phyloP scores from a whole-genome alignment of 2,329 filamentous ascomycete species.

The Fusarium caatingaense region DNA sequence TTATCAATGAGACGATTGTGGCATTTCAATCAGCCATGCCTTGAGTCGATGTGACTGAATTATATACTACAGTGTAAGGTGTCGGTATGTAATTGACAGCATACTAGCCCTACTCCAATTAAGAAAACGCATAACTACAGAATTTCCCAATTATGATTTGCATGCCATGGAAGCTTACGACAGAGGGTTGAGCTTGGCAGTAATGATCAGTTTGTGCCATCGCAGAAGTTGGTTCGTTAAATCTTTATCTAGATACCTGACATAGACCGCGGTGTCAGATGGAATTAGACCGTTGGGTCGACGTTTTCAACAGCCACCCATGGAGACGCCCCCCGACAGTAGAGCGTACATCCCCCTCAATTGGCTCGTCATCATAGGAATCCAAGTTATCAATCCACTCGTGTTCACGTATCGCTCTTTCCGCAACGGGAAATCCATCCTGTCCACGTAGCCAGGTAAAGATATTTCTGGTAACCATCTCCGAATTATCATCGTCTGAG shows the following conservation, averaged over 20 bases:
- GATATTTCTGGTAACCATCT: conserved; percentile 46
- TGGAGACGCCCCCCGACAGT: background rate
- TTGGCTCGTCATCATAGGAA: conserved; percentile 36
- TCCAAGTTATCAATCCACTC: conserved; percentile 48
- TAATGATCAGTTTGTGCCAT: rapidly evolving
- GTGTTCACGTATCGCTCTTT: conserved; percentile 46
- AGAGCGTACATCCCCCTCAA: conserved; percentile 1
- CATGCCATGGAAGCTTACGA: too few relatives aligned
- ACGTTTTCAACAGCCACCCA: background rate
- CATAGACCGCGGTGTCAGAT: background rate
- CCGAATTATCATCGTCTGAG: conserved; percentile 20
- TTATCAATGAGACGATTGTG: too few relatives aligned
- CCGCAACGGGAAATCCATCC: conserved; percentile 46
- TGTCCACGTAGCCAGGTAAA: conserved; percentile 47
- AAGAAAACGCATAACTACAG: too few relatives aligned
- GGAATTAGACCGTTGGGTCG: background rate
- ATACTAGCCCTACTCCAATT: too few relatives aligned
- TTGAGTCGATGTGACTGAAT: too few relatives aligned
- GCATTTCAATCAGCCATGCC: too few relatives aligned
- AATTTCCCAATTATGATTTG: rapidly evolving
- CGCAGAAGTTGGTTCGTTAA: background rate
- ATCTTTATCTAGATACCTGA: background rate
- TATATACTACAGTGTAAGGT: too few relatives aligned
- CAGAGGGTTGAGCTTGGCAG: too few relatives aligned
- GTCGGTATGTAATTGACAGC: too few relatives aligned